phyloP scores from a whole-genome alignment of 208 protist species.

The Polymyxa betae region DNA sequence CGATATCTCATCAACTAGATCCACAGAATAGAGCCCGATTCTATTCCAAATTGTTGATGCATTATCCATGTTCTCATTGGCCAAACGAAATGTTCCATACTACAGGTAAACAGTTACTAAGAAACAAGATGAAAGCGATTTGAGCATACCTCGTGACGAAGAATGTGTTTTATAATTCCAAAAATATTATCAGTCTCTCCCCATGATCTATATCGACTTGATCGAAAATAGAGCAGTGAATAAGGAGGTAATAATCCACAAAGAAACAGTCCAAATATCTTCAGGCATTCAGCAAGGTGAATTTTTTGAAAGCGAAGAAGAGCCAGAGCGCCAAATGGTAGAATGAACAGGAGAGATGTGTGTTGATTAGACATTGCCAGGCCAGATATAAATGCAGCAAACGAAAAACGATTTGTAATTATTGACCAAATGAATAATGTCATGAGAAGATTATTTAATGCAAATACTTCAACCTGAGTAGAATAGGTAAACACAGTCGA shows the following conservation, averaged over 20 bases:
- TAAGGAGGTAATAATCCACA: conserved; percentile 14
- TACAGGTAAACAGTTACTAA: neutral
- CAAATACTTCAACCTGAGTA: conserved; percentile 14
- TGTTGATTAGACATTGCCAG: conserved; percentile 21
- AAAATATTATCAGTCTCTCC: neutral
- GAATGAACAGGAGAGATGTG: neutral
- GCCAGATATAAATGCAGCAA: neutral
- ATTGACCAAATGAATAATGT: neutral
- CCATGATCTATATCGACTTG: conserved; percentile 31
- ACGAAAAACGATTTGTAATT: neutral
- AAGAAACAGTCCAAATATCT: neutral
- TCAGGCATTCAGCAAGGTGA: neutral
- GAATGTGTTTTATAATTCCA: neutral
- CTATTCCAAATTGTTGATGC: neutral
- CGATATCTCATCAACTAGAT: neutral
- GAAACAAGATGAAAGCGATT: neutral
- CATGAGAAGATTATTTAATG: conserved; percentile 21
- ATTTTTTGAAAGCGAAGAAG: neutral
- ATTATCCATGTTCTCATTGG: neutral
- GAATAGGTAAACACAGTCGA: neutral
- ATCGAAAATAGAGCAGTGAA: neutral
- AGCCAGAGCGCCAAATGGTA: neutral
- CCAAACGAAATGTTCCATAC: conserved; percentile 47
- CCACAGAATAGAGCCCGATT: neutral
- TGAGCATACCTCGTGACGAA: neutral